Base-by-base conservation (phyloP, 805 yeast genomes). In the Torulaspora indica region DNA sequence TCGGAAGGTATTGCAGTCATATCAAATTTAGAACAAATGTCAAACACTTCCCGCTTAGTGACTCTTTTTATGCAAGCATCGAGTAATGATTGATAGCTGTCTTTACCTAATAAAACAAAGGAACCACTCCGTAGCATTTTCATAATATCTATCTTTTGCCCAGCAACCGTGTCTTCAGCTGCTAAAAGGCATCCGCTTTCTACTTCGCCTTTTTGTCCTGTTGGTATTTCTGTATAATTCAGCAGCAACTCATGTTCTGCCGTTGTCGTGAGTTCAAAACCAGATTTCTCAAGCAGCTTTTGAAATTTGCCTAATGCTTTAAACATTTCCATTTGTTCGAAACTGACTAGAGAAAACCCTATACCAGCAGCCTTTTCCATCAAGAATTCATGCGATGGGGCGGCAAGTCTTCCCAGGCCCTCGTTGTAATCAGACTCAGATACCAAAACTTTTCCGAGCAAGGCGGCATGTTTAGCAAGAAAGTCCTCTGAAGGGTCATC, bases 1-100 rank as follows among this genome's bases (percentile, higher is more conserved):
- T 54, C 56, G n/a, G 47, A 39, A 10, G 59, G 49, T 2, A 64
- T 35, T 2, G 60, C 47, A 35, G 51, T 53, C 39, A 57, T 39
- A n/a, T 51, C 53, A 15, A 54, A 51, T 12, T 49, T 58, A 15
- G 52, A 38, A 25, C 56, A 48, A 1, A 55, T 43, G 4, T 50
- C 46, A 15, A 49, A 45, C 9, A 60, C 51, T 15, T 60, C 61
- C 17, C 49, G 49, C 31, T 53, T 46, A 14, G 46, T 37, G 4
- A 54, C 35, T 25, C 36, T 42, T 10, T 48, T 47, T 8, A 47
- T 24, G 18, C 28, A 38, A 3, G 46, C 39, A 7, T 37, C 28
- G 7, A 44, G 10, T 13, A 49, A 23, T 5, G 35, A 42, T 23
- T 45, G 40, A 40, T 47, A 49, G 12, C 41, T 35, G 2, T 47